These are phyloP conservation scores for Wickerhamiella infanticola DNA, from an alignment of 1,139 yeast species.

Conservation along the genomic window DNA sequence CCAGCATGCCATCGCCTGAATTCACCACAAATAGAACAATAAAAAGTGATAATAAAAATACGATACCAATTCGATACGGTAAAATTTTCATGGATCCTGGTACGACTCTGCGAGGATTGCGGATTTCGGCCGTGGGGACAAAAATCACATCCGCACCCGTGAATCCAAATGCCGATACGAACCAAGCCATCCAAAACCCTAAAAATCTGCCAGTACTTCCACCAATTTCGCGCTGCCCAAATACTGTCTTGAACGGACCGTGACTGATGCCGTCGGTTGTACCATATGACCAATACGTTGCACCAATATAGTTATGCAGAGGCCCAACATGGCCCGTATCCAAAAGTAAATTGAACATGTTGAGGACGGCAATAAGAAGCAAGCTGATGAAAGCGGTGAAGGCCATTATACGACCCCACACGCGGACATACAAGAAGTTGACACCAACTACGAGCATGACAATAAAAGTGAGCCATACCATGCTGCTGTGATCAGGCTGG, in stretches of 20 bases:
- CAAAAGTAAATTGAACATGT: slow-evolving; percentile 48
- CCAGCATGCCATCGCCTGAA: slow-evolving; percentile 49
- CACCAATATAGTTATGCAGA: slow-evolving; percentile 34
- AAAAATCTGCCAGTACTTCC: slow-evolving; percentile 43
- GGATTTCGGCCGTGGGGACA: slow-evolving; percentile 75
- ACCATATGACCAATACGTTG: slow-evolving; percentile 46
- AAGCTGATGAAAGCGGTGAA: slow-evolving; percentile 34
- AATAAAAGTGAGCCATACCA: slow-evolving; percentile 55
- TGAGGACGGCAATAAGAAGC: slow-evolving; percentile 42
- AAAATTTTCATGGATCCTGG: slow-evolving; percentile 68
- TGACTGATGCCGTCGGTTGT: slow-evolving; percentile 29
- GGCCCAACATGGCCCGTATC: slow-evolving; percentile 37
- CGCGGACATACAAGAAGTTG: slow-evolving; percentile 51
- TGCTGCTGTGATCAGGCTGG: slow-evolving; percentile 37
- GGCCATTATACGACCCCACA: slow-evolving; percentile 62
- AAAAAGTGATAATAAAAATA: slow-evolving; percentile 45
- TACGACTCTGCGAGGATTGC: slow-evolving; percentile 61
- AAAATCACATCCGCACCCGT: slow-evolving; percentile 74
- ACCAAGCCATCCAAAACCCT: slow-evolving; percentile 40
- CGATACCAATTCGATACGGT: slow-evolving; percentile 41
- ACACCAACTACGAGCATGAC: slow-evolving; percentile 33
- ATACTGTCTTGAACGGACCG: slow-evolving; percentile 61
- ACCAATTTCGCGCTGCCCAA: slow-evolving; percentile 30
- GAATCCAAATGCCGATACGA: slow-evolving; percentile 57
- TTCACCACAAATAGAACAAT: slow-evolving; percentile 50